phyloP scores from a whole-genome alignment of 148 eudicot species.

The Fagopyrum homotropicum region DNA sequence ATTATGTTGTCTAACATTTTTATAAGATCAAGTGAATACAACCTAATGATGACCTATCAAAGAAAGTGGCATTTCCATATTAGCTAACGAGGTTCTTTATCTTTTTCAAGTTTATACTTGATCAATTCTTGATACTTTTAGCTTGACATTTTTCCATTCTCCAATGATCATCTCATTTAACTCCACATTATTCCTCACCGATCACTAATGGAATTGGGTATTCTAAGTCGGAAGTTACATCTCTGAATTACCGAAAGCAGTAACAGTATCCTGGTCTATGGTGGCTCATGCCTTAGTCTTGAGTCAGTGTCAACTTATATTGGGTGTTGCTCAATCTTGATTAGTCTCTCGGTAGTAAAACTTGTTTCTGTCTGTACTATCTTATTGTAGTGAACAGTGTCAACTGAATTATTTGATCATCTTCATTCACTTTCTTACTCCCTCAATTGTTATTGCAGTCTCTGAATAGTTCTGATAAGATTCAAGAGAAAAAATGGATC shows the following conservation, averaged over 20 bases:
- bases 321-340: background rate
- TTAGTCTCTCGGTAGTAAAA: background rate
- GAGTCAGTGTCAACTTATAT: background rate
- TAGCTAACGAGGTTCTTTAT: background rate
- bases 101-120: background rate
- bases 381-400: background rate
- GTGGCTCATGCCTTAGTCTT: background rate
- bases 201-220: background rate
- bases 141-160: background rate
- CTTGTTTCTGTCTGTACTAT: background rate
- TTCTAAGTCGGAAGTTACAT: background rate
- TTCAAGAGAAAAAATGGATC: slow-evolving; percentile 11
- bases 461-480: slow-evolving; percentile 28
- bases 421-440: background rate
- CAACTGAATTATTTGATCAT: background rate
- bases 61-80: background rate
- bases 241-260: background rate
- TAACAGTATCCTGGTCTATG: background rate
- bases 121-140: background rate
- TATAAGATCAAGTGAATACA: background rate
- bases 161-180: background rate
- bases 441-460: slow-evolving; percentile 19
- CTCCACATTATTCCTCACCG: background rate
- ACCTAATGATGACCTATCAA: background rate
- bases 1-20: background rate